Evolutionary conservation across 2,329 filamentous ascomycete species (phyloP), one percentile per base, ranked within the genome.

Genomic region (Ophiocordyceps camponoti-leonardi): DNA sequence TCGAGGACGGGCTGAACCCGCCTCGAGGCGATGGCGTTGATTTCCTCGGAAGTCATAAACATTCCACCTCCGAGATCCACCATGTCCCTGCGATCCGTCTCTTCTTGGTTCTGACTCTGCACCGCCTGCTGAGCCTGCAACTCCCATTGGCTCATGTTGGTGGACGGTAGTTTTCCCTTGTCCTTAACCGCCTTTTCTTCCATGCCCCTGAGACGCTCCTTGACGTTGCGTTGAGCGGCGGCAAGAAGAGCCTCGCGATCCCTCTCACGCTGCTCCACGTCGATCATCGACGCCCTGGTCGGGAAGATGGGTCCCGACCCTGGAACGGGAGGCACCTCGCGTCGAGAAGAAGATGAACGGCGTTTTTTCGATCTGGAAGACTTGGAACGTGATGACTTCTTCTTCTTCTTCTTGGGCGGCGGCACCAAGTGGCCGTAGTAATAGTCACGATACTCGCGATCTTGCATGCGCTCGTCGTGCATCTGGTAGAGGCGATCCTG

Each of bases 171-270:
- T 57, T 81, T 80, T 47, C 86, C 86, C 1, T 83, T 90, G 45
- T 90, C 75, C 14, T 75, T 71, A 52, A 80, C 86, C 13, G 94
- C 75, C 54, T 79, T 80, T 58, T 88, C 78, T 49, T 96, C 90
- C 69, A 95, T 87, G 39, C 73, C 75, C 49, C 83, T 77, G 52
- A 95, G 73, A 40, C 76, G 77, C 19, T 79, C 79, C 51, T 81
- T 78, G n/a, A 95, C 90, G 52, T 94, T 94, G 41, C 83, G 79
- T 56, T 88, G 83, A 2, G 90, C 90, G 3, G 79, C 79, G 11
- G 82, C 82, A 51, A 94, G 68, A 1, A 96, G 67, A 2, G 74
- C 70, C 46, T 83, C 81, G 13, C 86, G 81, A 53, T 94, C 88
- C 41, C 75, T 72, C 48, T 81, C 71, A 40, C 83, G 75, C 62